phyloP scores from a whole-genome alignment of 352 stramenopile species.

The Pythium oligandrum region DNA sequence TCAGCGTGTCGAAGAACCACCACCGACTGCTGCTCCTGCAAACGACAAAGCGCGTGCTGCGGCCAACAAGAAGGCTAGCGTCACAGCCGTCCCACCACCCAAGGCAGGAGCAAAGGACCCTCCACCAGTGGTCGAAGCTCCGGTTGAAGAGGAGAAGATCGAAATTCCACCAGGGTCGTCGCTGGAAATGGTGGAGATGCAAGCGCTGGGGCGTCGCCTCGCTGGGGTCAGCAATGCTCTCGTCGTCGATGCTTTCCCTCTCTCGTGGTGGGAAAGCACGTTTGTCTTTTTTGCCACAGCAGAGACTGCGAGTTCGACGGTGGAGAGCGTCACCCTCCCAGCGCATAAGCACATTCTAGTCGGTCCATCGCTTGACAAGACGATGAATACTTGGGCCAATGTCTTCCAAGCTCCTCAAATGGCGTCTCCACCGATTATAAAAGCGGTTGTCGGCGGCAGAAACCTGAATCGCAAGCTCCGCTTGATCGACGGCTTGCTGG shows the following conservation, averaged over 20 bases:
- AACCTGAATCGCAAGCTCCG: constrained; percentile 50
- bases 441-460: constrained; percentile 51
- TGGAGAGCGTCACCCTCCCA: neutral
- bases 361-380: constrained; percentile 12
- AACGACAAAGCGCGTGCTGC: constrained; percentile 12
- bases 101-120: neutral
- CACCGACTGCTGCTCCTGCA: neutral
- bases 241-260: constrained; percentile 13
- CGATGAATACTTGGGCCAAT: constrained; percentile 21
- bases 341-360: constrained; percentile 12
- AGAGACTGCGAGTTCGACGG: neutral
- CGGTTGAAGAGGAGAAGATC: constrained; percentile 2
- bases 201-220: constrained; percentile 14
- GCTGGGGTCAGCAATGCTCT: constrained; percentile 3
- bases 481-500: constrained; percentile 58
- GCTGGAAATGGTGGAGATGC: constrained; percentile 15
- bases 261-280: constrained; percentile 20
- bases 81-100: neutral
- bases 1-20: neutral
- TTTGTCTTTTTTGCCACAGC: constrained; percentile 16
- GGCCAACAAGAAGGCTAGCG: constrained; percentile 15
- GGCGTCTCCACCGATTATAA: constrained; percentile 8
- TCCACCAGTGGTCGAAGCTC: neutral
- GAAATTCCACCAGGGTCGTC: constrained; percentile 17
- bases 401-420: constrained; percentile 19